Evolutionary conservation across 106 monocot genomes (phyloP).

Genomic region (Chionographis japonica): DNA sequence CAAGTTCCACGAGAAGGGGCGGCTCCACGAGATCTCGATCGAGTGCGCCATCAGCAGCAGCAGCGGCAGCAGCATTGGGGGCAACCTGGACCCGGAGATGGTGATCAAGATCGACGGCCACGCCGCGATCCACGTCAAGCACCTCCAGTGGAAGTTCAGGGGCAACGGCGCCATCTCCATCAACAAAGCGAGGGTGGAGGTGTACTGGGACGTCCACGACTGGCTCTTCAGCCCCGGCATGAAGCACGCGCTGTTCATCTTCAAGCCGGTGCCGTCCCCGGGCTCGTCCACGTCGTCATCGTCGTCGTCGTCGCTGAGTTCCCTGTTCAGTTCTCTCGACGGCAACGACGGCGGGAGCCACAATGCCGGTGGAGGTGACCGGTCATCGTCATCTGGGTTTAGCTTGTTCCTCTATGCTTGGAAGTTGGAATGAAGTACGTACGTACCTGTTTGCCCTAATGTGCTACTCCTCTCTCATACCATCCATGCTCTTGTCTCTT

Average conservation of each 20-base stretch:
- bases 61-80: not conserved
- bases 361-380: not conserved
- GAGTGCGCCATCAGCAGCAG: slow-evolving; percentile 23
- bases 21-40: slow-evolving; percentile 40
- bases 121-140: slow-evolving; percentile 38
- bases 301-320: slow-evolving; percentile 2
- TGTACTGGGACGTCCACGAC: slow-evolving; percentile 78
- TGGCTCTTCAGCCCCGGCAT: slow-evolving; percentile 65
- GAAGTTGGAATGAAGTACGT: slow-evolving; percentile 42
- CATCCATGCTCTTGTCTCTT: not conserved
- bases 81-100: slow-evolving; percentile 32
- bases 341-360: no score
- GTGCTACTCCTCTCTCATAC: not conserved
- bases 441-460: no score
- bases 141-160: slow-evolving; percentile 83
- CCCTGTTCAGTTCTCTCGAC: not conserved
- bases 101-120: slow-evolving; percentile 52
- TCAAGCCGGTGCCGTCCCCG: slow-evolving; percentile 28
- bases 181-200: slow-evolving; percentile 35
- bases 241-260: slow-evolving; percentile 67
- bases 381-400: slow-evolving; percentile 18
- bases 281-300: not conserved
- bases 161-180: slow-evolving; percentile 53
- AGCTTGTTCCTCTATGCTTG: slow-evolving; percentile 76
- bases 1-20: slow-evolving; percentile 45